Conservation (phyloP, 306 rosid genomes). For the Ormosia semicastrata region DNA sequence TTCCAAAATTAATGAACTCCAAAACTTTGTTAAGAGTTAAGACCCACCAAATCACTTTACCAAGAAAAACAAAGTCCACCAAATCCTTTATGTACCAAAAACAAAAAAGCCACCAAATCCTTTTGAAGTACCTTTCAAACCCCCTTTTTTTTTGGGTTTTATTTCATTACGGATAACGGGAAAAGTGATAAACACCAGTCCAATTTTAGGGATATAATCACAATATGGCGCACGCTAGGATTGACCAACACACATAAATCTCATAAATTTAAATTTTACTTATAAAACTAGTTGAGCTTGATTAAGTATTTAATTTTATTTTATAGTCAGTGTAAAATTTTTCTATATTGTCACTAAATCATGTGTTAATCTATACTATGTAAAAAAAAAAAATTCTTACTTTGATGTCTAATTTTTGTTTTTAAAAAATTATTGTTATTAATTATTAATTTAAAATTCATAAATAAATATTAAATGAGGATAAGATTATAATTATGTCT, state of each 20-base stretch:
- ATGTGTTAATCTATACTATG: too few relatives aligned
- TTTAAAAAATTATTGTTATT: too few relatives aligned
- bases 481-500: too few relatives aligned
- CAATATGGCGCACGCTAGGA: not conserved
- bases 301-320: not conserved
- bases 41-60: too few relatives aligned
- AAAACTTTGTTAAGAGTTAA: not conserved
- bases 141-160: not conserved
- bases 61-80: not conserved
- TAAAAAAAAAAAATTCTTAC: too few relatives aligned
- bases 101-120: not conserved
- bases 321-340: not conserved
- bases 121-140: not conserved
- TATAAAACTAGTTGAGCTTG: not conserved
- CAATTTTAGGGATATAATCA: not conserved
- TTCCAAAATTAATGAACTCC: not conserved
- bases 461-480: too few relatives aligned
- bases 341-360: too few relatives aligned
- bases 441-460: too few relatives aligned
- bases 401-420: too few relatives aligned
- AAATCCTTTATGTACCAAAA: not conserved
- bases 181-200: not conserved
- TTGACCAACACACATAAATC: not conserved
- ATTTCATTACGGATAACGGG: not conserved
- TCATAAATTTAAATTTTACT: not conserved